phyloP scores from a whole-genome alignment of 345 rosid species.

The Carallia brachiata region DNA sequence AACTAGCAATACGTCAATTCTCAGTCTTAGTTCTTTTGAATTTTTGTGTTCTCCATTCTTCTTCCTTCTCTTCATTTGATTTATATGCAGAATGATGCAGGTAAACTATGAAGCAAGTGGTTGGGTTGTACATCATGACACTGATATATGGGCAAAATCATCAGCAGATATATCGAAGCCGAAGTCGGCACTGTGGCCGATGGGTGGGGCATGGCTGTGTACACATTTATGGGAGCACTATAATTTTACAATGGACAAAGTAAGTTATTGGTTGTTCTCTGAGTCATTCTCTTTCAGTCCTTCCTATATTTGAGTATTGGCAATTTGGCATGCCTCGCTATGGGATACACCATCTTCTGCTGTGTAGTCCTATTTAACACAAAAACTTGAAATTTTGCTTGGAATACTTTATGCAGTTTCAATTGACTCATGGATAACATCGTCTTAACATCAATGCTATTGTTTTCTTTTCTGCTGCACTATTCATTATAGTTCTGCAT shows the following conservation, averaged over 20 bases:
- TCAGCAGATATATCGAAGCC: slow-evolving; percentile 65
- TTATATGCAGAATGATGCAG: slow-evolving; percentile 31
- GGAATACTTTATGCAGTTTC: too few species aligned
- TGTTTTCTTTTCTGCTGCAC: background rate
- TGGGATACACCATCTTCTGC: too few species aligned
- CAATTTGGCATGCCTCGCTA: background rate
- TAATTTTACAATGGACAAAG: slow-evolving; percentile 70
- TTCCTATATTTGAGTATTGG: background rate
- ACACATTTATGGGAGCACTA: slow-evolving; percentile 98
- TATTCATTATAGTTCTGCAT: too few species aligned
- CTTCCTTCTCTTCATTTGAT: background rate
- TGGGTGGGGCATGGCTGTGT: slow-evolving; percentile 99
- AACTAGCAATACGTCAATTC: background rate
- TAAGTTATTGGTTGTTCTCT: slow-evolving; percentile 28
- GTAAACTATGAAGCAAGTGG: slow-evolving; percentile 77
- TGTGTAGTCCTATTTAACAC: too few species aligned
- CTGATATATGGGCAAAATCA: slow-evolving; percentile 95
- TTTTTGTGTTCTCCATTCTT: background rate
- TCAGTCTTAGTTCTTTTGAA: background rate
- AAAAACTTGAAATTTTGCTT: too few species aligned
- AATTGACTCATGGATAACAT: too few species aligned
- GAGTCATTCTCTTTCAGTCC: background rate
- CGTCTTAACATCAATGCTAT: too few species aligned
- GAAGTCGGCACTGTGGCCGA: slow-evolving; percentile 86
- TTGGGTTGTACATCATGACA: slow-evolving; percentile 84